Base-by-base conservation (phyloP, 2,329 filamentous ascomycete genomes). In the Stemphylium vesicarium region DNA sequence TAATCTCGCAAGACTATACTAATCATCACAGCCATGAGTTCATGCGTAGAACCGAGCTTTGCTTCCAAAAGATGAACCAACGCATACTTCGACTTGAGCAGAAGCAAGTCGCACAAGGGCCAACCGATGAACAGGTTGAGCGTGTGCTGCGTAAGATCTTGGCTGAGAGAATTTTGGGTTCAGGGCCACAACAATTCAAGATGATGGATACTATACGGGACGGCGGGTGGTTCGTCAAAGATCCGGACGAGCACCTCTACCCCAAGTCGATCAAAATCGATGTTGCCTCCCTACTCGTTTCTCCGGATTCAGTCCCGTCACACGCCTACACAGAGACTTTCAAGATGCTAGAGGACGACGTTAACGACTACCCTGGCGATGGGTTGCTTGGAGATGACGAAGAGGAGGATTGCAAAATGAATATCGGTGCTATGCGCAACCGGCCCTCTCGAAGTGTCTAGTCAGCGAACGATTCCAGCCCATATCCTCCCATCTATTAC, bases 131-230 rank as follows among this genome's bases (percentile, higher is more conserved):
- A 50, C 72, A 75, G 38, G 61, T 75, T 4, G 72, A 75, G 50
- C 66, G 71, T 40, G 62, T 72, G 2, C 60, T 74, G n/a, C 68
- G 71, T 32, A 75, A 72, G 56, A 74, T 75, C 31, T 53, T 75
- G 15, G 67, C 70, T 15, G 71, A 75, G 43, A 63, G 57, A 7
- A 74, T 74, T 37, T 57, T 60, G 15, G 51, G 68, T 22, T 46
- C 53, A 2, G 53, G 36, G 2, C 35, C 52, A 8, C 60, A 57
- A 16, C 64, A 31, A 31, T 31, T 40, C 4, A 54, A 51, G 32
- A 54, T 52, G 46, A 37, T 53, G 13, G 41, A 50, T 33, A 43
- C 41, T 16, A 50, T 48, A 33, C 66, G 63, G 42, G 53, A 66
- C 31, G 53, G 40, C 13, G 42, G 60, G 11, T 60, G 53, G 54